Percentiles rank a stretch among this genome's conserved stretches.
Conservation (phyloP, 2,329 filamentous ascomycete species). For the Mycogone perniciosa region DNA sequence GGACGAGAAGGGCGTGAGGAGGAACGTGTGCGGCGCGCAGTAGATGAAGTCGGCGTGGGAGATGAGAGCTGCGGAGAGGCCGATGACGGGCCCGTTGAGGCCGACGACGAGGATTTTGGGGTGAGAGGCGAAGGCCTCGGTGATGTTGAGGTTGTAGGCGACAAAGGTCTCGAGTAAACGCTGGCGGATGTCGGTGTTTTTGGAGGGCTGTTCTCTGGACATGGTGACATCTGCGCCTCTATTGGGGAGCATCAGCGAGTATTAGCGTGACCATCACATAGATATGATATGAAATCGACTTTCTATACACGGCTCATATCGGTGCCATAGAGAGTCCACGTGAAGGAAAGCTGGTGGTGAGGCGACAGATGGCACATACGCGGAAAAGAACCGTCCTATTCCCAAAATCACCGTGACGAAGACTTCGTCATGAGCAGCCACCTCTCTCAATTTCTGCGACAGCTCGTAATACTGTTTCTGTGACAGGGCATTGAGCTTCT, state of each 20-base stretch:
- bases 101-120: constrained; percentile 89
- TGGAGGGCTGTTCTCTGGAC: constrained; percentile 35
- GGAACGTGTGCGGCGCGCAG: constrained; percentile 69
- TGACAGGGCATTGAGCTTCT: constrained; percentile 81
- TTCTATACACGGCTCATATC: neutral
- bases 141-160: constrained; percentile 81
- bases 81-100: constrained; percentile 86
- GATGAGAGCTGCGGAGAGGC: constrained; percentile 77
- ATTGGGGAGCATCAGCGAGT: constrained; percentile 8
- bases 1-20: constrained; percentile 86
- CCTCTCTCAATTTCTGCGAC: constrained; percentile 64
- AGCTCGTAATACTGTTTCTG: constrained; percentile 71
- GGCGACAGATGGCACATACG: constrained; percentile 49
- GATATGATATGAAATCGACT: neutral
- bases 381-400: constrained; percentile 80
- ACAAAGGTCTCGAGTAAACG: constrained; percentile 68
- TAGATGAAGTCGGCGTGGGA: constrained; percentile 92
- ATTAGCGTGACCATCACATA: neutral
- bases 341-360: neutral
- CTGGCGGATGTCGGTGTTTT: constrained; percentile 33
- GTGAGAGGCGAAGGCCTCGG: constrained; percentile 85
- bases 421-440: constrained; percentile 73
- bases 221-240: constrained; percentile 76
- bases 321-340: neutral
- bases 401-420: constrained; percentile 79